These are phyloP conservation scores for Trapa bicornis DNA, from an alignment of 345 rosid species.

Conservation along the genomic window DNA sequence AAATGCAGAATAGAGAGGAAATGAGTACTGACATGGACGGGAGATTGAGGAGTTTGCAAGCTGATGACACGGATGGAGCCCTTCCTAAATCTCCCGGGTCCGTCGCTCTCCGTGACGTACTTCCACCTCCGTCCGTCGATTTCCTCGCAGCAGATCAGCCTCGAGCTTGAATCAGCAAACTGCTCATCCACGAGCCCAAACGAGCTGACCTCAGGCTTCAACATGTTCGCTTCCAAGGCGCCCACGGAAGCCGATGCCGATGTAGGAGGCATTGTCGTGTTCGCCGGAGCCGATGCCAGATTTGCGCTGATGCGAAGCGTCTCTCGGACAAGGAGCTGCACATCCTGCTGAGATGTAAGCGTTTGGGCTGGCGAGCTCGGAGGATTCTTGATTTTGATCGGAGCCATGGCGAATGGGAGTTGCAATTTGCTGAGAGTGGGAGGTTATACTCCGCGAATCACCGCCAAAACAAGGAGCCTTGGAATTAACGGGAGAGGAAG, in stretches of 20 bases:
- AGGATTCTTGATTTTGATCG: slow-evolving; percentile 40
- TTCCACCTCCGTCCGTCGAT: slow-evolving; percentile 83
- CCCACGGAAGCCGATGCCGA: slow-evolving; percentile 1
- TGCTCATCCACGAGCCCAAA: slow-evolving; percentile 29
- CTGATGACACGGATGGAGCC: slow-evolving; percentile 70
- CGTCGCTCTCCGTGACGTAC: slow-evolving; percentile 62
- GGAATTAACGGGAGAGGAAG: neutral
- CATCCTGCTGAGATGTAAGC: slow-evolving; percentile 36
- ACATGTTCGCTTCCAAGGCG: neutral
- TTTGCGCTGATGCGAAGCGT: slow-evolving; percentile 93
- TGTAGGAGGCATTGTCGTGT: slow-evolving; percentile 1
- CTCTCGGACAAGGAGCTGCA: slow-evolving; percentile 72
- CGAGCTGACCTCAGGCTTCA: slow-evolving; percentile 2
- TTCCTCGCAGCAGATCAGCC: slow-evolving; percentile 81
- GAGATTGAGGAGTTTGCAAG: slow-evolving; percentile 62
- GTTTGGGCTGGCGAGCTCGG: slow-evolving; percentile 22
- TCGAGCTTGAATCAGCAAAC: slow-evolving; percentile 42
- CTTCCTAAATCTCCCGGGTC: slow-evolving; percentile 38
- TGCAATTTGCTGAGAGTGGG: neutral
- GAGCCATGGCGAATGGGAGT: slow-evolving; percentile 4
- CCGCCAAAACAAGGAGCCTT: neutral
- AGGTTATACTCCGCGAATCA: neutral
- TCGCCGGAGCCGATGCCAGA: slow-evolving; percentile 45
- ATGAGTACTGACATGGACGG: slow-evolving; percentile 42
- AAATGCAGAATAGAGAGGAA: neutral